A percentile compares a stretch with the other conserved stretches of the same genome.
Evolutionary conservation across 1,284 basidiomycete species (phyloP).

Genomic region (Papiliotrema terrestris): DNA sequence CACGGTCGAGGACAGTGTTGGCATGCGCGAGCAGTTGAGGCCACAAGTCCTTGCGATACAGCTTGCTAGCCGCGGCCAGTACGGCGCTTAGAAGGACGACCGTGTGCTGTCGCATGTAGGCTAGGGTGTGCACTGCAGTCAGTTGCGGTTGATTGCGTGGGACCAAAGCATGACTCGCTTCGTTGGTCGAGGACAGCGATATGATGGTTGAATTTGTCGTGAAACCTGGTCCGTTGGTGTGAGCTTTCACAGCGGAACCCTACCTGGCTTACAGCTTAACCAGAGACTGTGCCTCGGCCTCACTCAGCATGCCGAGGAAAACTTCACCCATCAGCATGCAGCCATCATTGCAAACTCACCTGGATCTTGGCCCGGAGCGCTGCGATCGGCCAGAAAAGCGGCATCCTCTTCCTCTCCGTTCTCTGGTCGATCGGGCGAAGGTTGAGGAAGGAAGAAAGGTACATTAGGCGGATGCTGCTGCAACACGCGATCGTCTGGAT

Average conservation of each 20-base stretch:
- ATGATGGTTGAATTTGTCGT: not conserved
- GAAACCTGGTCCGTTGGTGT: not conserved
- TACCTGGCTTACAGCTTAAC: not conserved
- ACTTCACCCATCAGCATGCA: not conserved
- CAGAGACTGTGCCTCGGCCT: not conserved
- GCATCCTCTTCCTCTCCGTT: not conserved
- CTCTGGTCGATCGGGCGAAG: not conserved
- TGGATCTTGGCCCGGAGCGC: not conserved
- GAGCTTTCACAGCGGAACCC: not conserved
- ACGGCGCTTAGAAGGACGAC: slow-evolving; percentile 33
- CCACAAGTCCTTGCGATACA: slow-evolving; percentile 30
- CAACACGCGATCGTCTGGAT: not conserved
- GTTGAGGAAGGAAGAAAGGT: not conserved
- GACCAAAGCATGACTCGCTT: not conserved
- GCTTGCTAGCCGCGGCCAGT: slow-evolving; percentile 25
- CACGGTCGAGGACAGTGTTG: slow-evolving; percentile 29
- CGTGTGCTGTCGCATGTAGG: slow-evolving; percentile 27
- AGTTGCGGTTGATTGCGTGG: not conserved
- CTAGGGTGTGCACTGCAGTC: slow-evolving; percentile 30
- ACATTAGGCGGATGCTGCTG: not conserved
- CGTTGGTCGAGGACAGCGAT: slow-evolving; percentile 1
- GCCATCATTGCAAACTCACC: not conserved
- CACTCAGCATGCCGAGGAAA: not conserved
- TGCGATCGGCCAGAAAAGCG: no score
- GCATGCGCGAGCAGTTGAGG: slow-evolving; percentile 25